These are phyloP conservation scores for Lactifluus volemus DNA, from an alignment of 768 basidiomycete genomes.

Conservation along the genomic window DNA sequence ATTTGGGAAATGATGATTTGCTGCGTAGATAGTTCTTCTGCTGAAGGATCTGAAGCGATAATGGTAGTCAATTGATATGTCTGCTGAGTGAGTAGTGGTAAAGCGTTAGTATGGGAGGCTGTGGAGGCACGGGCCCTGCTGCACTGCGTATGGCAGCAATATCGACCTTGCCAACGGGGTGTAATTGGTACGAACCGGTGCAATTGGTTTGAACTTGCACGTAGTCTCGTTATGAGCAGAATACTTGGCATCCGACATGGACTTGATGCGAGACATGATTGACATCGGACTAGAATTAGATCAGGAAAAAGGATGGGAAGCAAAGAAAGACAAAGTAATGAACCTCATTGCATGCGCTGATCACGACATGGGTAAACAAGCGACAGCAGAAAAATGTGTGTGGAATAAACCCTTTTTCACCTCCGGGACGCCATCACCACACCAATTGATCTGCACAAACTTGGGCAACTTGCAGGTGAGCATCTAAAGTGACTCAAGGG, in stretches of 20 bases:
- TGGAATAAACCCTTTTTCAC: constrained; percentile 89
- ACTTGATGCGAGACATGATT: constrained; percentile 83
- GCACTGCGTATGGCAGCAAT: constrained; percentile 44
- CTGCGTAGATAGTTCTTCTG: too few species aligned
- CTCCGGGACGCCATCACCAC: constrained; percentile 93
- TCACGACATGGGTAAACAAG: constrained; percentile 77
- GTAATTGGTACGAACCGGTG: constrained; percentile 72
- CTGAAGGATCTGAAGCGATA: too few species aligned
- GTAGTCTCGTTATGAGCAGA: constrained; percentile 72
- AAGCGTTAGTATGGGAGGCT: constrained; percentile 14
- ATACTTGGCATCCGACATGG: constrained; percentile 87
- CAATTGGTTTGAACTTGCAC: constrained; percentile 68
- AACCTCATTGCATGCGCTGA: constrained; percentile 85
- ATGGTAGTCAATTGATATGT: too few species aligned
- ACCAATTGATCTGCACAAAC: constrained; percentile 96
- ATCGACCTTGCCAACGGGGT: constrained; percentile 67
- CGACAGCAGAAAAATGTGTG: constrained; percentile 73
- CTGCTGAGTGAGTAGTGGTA: too few species aligned
- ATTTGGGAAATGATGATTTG: too few species aligned
- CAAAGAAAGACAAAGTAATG: constrained; percentile 14
- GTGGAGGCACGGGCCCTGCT: constrained; percentile 16
- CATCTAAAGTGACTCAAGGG: background rate
- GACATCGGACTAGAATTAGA: constrained; percentile 57
- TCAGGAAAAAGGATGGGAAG: background rate
- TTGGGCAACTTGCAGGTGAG: constrained; percentile 55